phyloP scores from a whole-genome alignment of 2,329 filamentous ascomycete genomes.

The Xylariaceae sp. region DNA sequence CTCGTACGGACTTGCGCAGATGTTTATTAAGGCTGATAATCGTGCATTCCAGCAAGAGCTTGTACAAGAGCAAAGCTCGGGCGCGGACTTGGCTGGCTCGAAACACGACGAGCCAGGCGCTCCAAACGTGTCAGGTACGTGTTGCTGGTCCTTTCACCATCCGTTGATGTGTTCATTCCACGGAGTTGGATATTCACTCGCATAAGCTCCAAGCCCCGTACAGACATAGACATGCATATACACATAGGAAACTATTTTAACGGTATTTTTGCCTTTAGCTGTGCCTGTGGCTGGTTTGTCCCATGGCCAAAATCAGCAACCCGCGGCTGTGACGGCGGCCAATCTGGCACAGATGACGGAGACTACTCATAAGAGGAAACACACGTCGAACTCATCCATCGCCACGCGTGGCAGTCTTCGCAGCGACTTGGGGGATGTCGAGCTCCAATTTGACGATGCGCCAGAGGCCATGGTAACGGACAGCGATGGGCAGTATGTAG shows the following conservation, averaged over 20 bases:
- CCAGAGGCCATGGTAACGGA: neutral
- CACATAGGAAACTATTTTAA: no score
- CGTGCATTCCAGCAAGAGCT: slow-evolving; percentile 51
- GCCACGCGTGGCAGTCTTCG: slow-evolving; percentile 30
- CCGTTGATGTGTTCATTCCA: no score
- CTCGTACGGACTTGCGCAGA: slow-evolving; percentile 30
- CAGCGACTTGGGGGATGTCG: slow-evolving; percentile 24
- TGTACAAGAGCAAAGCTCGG: slow-evolving; percentile 32
- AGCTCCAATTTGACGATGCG: slow-evolving; percentile 24
- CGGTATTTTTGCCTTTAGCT: no score
- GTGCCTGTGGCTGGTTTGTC: no score
- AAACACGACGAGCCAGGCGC: no score
- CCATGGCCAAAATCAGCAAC: neutral
- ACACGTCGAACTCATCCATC: slow-evolving; percentile 29
- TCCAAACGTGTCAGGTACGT: no score
- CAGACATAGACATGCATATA: no score
- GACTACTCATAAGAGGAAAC: slow-evolving; percentile 24
- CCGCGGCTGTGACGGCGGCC: slow-evolving; percentile 14
- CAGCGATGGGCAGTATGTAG: neutral
- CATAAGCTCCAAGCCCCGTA: no score
- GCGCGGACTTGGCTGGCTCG: no score
- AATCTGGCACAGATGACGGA: slow-evolving; percentile 18
- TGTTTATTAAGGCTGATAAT: slow-evolving; percentile 52
- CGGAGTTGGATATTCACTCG: no score
- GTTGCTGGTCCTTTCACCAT: no score